Evolutionary conservation across 1,284 basidiomycete species (phyloP), one percentile per base, ranked within the genome.

Genomic region (Mycena sp.): DNA sequence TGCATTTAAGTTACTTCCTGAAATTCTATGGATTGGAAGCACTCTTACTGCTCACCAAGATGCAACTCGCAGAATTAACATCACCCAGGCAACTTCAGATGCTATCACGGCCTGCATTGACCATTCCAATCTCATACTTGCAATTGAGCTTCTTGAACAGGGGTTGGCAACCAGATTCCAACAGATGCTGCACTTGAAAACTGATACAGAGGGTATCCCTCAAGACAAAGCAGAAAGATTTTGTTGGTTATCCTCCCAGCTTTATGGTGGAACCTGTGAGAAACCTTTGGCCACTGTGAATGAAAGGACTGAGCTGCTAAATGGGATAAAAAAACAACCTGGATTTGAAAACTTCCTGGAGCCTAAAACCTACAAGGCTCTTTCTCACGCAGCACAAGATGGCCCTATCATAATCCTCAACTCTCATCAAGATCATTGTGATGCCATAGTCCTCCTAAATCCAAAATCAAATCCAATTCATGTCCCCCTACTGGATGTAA

Each of bases 111-210:
- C 23, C 2, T 53, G 37, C 26, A 53, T 53, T 17, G n/a, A 19
- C 6, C 14, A 16, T 6, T 7, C 25, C 2, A 41, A 53, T 17
- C 35, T 53, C 5, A 10, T 16, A 12, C 2, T 17, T 16, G 51
- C 51, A n/a, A 25, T 53, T 16, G 35, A 53, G 19, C 11, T 53
- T 17, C 21, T 53, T 14, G 51, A 53, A 25, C 51, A 53, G n/a
- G 51, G 51, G 41, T 7, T 53, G 4, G 51, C 51, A 10, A 53
- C 37, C 12, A 53, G n/a, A 53, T 53, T 41, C 25, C 51, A 53
- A 21, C 51, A 53, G 19, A 53, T 40, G 19, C 38, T 53, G 1
- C 51, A 53, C 25, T 37, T 53, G 6, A 51, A 53, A 19, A 53
- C 51, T n/a, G 51, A 53, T 17, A 23, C 29, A n/a, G 35, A 40